phyloP scores from a whole-genome alignment of 345 rosid genomes.

The Litchi chinensis region DNA sequence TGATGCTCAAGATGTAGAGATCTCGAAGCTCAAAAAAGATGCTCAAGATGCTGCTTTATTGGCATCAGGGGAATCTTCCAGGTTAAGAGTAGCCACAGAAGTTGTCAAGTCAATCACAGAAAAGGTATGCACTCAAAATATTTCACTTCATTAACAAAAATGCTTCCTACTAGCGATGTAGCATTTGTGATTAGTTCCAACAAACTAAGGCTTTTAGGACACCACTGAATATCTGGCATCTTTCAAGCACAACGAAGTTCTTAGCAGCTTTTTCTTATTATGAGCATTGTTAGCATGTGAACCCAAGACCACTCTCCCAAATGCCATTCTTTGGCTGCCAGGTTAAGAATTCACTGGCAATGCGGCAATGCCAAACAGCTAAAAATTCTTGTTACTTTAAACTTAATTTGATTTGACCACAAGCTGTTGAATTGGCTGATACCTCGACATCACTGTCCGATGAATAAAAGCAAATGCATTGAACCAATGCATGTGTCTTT shows the following conservation, averaged over 20 bases:
- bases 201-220: not conserved
- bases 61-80: constrained; percentile 59
- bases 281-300: not conserved
- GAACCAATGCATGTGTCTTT: not conserved
- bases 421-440: not conserved
- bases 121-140: constrained; percentile 48
- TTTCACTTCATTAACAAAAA: constrained; percentile 3
- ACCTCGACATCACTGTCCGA: not conserved
- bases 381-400: not conserved
- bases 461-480: not conserved
- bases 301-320: not conserved
- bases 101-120: constrained; percentile 53
- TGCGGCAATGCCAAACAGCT: not conserved
- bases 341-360: not conserved
- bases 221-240: not conserved
- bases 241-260: not conserved
- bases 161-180: not conserved
- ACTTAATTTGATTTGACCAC: not conserved
- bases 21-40: constrained; percentile 47
- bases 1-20: constrained; percentile 66
- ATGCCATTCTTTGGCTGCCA: not conserved
- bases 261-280: not conserved
- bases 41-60: constrained; percentile 51
- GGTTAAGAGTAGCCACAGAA: constrained; percentile 55
- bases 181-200: not conserved